Evolutionary conservation across 345 rosid genomes (phyloP), one percentile per base, ranked within the genome.

Genomic region (Cardamine resedifolia): DNA sequence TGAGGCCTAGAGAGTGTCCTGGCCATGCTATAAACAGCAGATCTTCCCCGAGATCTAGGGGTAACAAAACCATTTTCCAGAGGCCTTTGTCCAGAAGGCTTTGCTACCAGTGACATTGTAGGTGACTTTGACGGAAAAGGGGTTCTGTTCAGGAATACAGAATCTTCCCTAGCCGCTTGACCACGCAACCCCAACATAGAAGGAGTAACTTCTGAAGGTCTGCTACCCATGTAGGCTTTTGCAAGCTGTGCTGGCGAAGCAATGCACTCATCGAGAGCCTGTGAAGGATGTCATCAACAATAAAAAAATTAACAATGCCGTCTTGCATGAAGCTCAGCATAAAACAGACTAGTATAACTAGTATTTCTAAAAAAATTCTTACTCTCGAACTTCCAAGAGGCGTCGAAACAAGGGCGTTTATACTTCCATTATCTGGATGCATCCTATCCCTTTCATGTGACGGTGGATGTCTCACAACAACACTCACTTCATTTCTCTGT

Each of bases 201-300:
- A 23, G 90, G 83, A 41, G 90, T 84, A 59, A 85, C 84, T 78
- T 85, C 88, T 44, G 92, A 85, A 53, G 91, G 86, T 83, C 94
- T 85, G 76, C 86, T 83, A 49, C 88, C 91, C 98, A 92, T 95
- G 87, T 86, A 95, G 67, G 90, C 94, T 81, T 85, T 92, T 76
- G 99, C 98, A 81, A 96, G 96, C 88, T 90, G 95, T 48, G 91
- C 88, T 64, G 99, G 98, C 48, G 96, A 86, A 55, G 87, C 88
- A 77, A 78, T 78, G 71, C 91, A 83, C 80, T 87, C 92, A 38
- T 81, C 88, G 58, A 80, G 73, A 55, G 85, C 92, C 99, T 96
- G 86, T 41, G 28, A 50, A 64, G 26, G 15, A 70, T 50, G 28
- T 31, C n/a, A 68, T 39, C 39, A 61, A 50, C 34, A 77, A 64